phyloP scores from a whole-genome alignment of 1,139 yeast genomes.

The Pichia sp. region DNA sequence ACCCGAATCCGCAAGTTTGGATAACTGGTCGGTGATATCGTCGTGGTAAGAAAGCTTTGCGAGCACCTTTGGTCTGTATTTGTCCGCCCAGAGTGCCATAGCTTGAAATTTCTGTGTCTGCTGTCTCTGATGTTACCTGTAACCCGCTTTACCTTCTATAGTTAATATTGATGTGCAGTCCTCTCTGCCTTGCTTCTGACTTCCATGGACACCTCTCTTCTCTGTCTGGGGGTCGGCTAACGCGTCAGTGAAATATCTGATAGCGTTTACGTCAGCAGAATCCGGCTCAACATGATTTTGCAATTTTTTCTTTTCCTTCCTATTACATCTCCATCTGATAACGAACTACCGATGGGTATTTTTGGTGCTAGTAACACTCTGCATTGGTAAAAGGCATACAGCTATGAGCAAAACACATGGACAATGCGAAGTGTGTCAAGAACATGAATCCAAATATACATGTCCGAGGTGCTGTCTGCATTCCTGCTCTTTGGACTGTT shows the following conservation, averaged over 20 bases:
- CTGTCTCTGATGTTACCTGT: neutral
- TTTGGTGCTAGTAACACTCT: too few species aligned
- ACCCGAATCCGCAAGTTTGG: slow-evolving; percentile 57
- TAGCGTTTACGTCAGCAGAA: neutral
- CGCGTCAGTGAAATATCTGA: neutral
- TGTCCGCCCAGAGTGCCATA: slow-evolving; percentile 97
- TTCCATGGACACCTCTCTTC: neutral
- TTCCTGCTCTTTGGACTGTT: slow-evolving; percentile 73
- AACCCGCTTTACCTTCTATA: neutral
- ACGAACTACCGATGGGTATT: too few species aligned
- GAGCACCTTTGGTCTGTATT: slow-evolving; percentile 74
- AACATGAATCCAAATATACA: slow-evolving; percentile 53
- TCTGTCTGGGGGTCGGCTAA: neutral
- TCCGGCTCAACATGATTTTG: neutral
- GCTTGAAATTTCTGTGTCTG: neutral
- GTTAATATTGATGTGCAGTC: too few species aligned
- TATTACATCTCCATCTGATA: neutral
- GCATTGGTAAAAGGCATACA: neutral
- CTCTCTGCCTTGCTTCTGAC: too few species aligned
- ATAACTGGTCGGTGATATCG: slow-evolving; percentile 58
- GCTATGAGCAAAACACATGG: neutral
- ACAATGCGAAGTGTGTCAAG: slow-evolving; percentile 41
- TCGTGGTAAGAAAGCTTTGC: slow-evolving; percentile 64
- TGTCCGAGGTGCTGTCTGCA: slow-evolving; percentile 74
- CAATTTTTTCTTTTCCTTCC: neutral